Evolutionary conservation across 768 basidiomycete genomes (phyloP), one percentile per base, ranked within the genome.

Genomic region (Pulveroboletus ravenelii): DNA sequence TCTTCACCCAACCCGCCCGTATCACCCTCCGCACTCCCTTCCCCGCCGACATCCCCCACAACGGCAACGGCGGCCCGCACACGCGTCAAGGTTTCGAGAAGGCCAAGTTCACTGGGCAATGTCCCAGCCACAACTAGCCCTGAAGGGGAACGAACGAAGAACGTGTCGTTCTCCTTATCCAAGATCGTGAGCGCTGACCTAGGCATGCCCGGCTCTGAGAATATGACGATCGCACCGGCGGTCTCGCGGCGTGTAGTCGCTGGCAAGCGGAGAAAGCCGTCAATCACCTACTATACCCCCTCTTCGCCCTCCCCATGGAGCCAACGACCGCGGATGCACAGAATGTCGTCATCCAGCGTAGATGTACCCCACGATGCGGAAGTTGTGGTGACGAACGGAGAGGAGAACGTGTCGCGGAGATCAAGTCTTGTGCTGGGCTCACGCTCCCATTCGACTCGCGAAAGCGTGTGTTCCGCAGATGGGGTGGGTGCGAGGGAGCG

Each of bases 241-340:
- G 52, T 35, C 34, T n/a, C 42, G 12, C 45, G 25, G n/a, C 45
- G 29, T n/a, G 32, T 14, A 4, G 38, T 41, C 39, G 41, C 43
- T 10, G 1, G 10, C 27, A 54, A 60, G 30, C 56, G 63, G n/a
- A 53, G 65, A 47, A 65, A 62, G 42, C 59, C 65, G 0, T 67
- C 65, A 1, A 67, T 67, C 42, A 27, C 61, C 10, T 67, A 67
- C 37, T 65, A 62, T 31, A 66, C 63, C 10, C 57, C 62, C 10
- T 49, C 54, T 2, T 66, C 63, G 2, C 63, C 63, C 23, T 57
- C 64, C 1, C 64, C 64, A 2, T 56, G 64, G 55, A 51, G 36
- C 17, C 60, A 55, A 6, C 59, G 52, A 23, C 46, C 48, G 5
- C 44, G 36, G 0, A 10, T 7, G 20, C 48, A 30, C 31, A 51